Evolutionary conservation across 805 yeast genomes (phyloP).

Genomic region (Torulaspora maleeae): DNA sequence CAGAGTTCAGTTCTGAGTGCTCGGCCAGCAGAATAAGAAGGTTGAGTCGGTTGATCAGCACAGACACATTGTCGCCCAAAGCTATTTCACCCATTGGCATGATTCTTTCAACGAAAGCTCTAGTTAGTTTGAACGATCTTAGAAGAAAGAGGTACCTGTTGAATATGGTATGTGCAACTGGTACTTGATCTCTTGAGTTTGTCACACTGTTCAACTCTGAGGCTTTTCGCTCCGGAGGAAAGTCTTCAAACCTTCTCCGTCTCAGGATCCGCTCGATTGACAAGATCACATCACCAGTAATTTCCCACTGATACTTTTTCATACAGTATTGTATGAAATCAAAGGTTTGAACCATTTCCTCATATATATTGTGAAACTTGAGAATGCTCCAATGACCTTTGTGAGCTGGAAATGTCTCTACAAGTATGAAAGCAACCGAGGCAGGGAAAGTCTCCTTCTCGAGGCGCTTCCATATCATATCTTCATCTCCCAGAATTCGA

Average conservation of each 20-base stretch:
- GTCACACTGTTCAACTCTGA: slow-evolving; percentile 12
- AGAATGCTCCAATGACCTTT: slow-evolving; percentile 24
- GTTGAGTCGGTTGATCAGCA: slow-evolving; percentile 30
- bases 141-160: slow-evolving; percentile 25
- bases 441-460: slow-evolving; percentile 16
- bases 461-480: slow-evolving; percentile 23
- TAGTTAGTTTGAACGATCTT: slow-evolving; percentile 9
- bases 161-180: slow-evolving; percentile 16
- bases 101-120: slow-evolving; percentile 23
- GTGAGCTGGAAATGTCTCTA: slow-evolving; percentile 21
- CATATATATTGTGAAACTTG: slow-evolving; percentile 12
- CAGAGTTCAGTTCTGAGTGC: slow-evolving; percentile 20
- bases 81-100: slow-evolving; percentile 31
- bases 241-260: slow-evolving; percentile 27
- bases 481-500: slow-evolving; percentile 6
- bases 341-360: slow-evolving; percentile 13
- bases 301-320: slow-evolving; percentile 33
- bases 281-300: slow-evolving; percentile 49
- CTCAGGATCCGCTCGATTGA: slow-evolving; percentile 24
- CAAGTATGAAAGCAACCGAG: slow-evolving; percentile 14
- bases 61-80: slow-evolving; percentile 15
- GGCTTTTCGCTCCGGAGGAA: slow-evolving; percentile 19
- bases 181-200: slow-evolving; percentile 1
- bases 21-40: slow-evolving; percentile 24
- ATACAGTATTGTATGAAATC: slow-evolving; percentile 18